phyloP scores from a whole-genome alignment of 179 eudicot genomes.

The Silene coronaria region DNA sequence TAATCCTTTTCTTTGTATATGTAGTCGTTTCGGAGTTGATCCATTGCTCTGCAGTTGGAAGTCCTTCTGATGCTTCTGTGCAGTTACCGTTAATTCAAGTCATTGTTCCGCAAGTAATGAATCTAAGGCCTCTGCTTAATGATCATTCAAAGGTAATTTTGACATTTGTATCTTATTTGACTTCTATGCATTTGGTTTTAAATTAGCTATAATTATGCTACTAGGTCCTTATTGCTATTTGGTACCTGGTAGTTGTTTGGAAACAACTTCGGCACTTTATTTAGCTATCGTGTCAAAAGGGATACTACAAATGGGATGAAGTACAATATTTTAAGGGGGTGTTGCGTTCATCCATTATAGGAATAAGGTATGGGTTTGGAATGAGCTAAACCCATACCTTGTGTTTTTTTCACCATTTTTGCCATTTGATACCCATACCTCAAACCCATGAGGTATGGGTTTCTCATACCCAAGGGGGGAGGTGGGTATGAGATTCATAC shows the following conservation, averaged over 20 bases:
- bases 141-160: constrained; percentile 77
- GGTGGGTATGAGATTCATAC: too few relatives aligned
- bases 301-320: too few relatives aligned
- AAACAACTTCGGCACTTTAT: background rate
- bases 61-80: constrained; percentile 50
- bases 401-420: too few relatives aligned
- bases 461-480: too few relatives aligned
- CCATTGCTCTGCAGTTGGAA: constrained; percentile 79
- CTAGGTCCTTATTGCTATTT: background rate
- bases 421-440: too few relatives aligned
- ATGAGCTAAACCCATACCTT: too few relatives aligned
- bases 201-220: background rate
- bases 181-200: background rate
- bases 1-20: constrained; percentile 14
- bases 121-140: constrained; percentile 67
- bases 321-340: too few relatives aligned
- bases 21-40: constrained; percentile 94
- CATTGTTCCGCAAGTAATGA: constrained; percentile 88
- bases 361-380: too few relatives aligned
- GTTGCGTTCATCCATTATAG: too few relatives aligned
- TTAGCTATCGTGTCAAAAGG: too few relatives aligned
- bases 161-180: background rate
- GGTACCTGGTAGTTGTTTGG: background rate
- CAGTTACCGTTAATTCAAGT: constrained; percentile 87
- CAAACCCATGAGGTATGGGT: too few relatives aligned